These are phyloP conservation scores for Malania oleifera DNA, from an alignment of 164 flowering plant species.

Conservation along the genomic window DNA sequence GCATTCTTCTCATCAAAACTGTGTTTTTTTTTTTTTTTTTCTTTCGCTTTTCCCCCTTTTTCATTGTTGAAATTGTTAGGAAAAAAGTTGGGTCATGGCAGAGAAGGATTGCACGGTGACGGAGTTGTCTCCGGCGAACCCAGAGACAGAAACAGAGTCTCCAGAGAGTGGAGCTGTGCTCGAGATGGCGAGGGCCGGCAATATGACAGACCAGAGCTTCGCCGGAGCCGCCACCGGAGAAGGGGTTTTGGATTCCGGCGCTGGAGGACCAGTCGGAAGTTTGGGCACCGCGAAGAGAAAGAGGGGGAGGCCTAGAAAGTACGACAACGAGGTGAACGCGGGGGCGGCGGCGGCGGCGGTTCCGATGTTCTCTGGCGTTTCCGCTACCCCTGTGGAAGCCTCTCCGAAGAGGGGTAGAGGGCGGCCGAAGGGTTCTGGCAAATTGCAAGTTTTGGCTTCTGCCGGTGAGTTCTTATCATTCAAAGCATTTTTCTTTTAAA, in stretches of 20 bases:
- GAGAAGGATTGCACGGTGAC: no score
- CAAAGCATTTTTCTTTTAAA: no score
- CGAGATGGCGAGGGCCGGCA: neutral
- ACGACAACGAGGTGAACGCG: no score
- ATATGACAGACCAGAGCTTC: neutral
- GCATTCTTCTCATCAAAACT: neutral
- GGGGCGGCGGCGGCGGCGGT: neutral
- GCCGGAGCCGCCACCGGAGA: neutral
- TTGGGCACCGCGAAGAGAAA: constrained; percentile 12
- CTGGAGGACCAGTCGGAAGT: neutral
- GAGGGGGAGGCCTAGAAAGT: constrained; percentile 25
- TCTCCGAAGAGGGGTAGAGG: constrained; percentile 14
- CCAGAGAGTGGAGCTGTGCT: neutral
- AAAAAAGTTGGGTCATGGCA: neutral
- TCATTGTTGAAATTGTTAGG: neutral
- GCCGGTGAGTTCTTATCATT: constrained; percentile 9
- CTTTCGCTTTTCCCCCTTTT: neutral
- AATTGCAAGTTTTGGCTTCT: constrained; percentile 9
- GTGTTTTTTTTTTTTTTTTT: neutral
- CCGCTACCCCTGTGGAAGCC: neutral
- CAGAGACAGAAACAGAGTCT: neutral
- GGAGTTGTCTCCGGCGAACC: neutral
- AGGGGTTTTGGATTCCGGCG: neutral
- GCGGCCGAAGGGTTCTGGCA: constrained; percentile 20
- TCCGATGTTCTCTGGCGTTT: neutral